A percentile compares a stretch with the other conserved stretches of the same genome.
These are phyloP conservation scores for Globisporangium lucens DNA, from an alignment of 352 stramenopile species.

Conservation along the genomic window DNA sequence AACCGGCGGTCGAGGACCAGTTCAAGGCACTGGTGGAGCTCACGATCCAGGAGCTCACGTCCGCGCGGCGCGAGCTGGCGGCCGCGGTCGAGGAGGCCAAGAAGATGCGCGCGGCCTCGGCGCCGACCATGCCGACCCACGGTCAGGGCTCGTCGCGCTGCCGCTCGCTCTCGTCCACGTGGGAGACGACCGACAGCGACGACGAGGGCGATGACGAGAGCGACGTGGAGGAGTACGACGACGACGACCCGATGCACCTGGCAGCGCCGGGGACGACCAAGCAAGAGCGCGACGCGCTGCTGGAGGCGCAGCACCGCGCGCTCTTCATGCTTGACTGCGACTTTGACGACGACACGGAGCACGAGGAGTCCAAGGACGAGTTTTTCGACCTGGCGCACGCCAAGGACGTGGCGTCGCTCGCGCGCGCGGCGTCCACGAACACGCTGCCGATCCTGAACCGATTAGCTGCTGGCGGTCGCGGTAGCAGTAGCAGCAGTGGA, in stretches of 20 bases:
- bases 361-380: conserved; percentile 23
- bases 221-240: conserved; percentile 30
- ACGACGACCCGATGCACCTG: conserved; percentile 13
- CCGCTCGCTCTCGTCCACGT: conserved; percentile 64
- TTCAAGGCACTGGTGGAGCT: conserved; percentile 16
- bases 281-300: background rate
- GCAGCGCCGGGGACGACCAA: background rate
- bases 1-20: conserved; percentile 12
- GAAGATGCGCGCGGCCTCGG: conserved; percentile 18
- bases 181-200: conserved; percentile 48
- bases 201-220: conserved; percentile 28
- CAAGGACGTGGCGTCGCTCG: conserved; percentile 10
- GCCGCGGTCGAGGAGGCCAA: conserved; percentile 14
- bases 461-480: background rate
- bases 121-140: conserved; percentile 11
- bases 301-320: background rate
- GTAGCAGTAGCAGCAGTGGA: background rate
- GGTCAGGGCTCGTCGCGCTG: conserved; percentile 24
- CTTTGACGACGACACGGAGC: conserved; percentile 37
- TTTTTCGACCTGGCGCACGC: conserved; percentile 12
- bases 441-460: conserved; percentile 12
- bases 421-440: conserved; percentile 14
- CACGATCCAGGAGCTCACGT: conserved; percentile 12
- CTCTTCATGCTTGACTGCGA: conserved; percentile 22
- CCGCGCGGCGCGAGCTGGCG: conserved; percentile 12